Conservation (phyloP, 176 grass and related monocot species). For the Microstegium vimineum region DNA sequence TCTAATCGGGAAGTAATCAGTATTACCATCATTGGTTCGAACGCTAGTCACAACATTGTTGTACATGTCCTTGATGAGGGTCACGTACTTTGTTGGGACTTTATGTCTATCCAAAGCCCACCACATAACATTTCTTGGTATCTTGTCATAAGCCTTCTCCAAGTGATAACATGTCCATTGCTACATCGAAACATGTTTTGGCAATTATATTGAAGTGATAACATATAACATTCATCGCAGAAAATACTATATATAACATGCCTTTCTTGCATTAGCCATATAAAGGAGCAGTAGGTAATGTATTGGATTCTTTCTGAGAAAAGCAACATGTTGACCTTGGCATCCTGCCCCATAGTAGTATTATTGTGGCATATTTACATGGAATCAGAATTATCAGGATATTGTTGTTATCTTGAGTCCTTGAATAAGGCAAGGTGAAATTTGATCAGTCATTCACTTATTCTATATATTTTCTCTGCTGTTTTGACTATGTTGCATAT, state of each 20-base stretch:
- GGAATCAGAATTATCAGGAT: background rate
- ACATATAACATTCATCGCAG: background rate
- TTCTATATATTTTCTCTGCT: background rate
- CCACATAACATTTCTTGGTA: no score
- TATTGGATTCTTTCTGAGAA: background rate
- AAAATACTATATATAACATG: background rate
- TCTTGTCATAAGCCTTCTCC: no score
- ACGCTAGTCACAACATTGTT: no score
- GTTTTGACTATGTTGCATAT: background rate
- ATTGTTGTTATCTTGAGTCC: background rate
- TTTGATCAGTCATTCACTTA: background rate
- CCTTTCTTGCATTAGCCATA: background rate
- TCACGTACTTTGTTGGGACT: no score
- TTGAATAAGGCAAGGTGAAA: background rate
- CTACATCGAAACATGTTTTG: background rate
- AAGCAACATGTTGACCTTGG: background rate
- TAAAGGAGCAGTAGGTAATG: background rate
- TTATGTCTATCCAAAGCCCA: no score
- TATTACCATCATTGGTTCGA: no score
- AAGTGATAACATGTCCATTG: no score
- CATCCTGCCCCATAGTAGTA: background rate
- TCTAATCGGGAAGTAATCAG: no score
- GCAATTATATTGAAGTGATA: background rate
- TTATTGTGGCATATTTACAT: background rate
- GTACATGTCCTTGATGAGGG: no score